These are phyloP conservation scores for Acephala macrosclerotiorum DNA, from an alignment of 2,329 filamentous ascomycete genomes.

Conservation along the genomic window DNA sequence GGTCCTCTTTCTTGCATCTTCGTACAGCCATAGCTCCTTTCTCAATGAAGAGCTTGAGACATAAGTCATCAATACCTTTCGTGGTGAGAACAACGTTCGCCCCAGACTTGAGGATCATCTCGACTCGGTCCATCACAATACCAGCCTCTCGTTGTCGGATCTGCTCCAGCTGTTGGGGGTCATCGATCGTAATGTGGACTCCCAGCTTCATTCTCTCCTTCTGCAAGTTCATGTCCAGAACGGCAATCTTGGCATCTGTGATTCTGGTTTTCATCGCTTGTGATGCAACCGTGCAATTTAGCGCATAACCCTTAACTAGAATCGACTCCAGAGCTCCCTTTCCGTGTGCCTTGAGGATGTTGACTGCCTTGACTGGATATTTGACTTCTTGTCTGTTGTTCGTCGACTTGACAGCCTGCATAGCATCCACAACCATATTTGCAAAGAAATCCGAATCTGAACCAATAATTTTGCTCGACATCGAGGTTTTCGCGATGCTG, in stretches of 20 bases:
- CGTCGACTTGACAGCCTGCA: slow-evolving; percentile 90
- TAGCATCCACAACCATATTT: slow-evolving; percentile 96
- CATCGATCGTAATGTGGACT: slow-evolving; percentile 97
- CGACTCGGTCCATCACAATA: slow-evolving; percentile 91
- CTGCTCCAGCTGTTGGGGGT: slow-evolving; percentile 96
- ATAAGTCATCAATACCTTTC: slow-evolving; percentile 97
- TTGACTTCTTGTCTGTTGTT: slow-evolving; percentile 92
- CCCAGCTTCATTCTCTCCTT: slow-evolving; percentile 99
- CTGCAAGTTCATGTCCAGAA: slow-evolving; percentile 96
- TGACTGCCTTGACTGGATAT: slow-evolving; percentile 99
- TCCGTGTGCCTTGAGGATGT: slow-evolving; percentile 97
- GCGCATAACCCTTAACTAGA: slow-evolving; percentile 92
- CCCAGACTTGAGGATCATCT: slow-evolving; percentile 97
- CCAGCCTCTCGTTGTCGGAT: slow-evolving; percentile 92
- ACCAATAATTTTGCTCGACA: slow-evolving; percentile 99
- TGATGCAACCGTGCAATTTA: slow-evolving; percentile 98
- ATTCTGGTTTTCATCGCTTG: slow-evolving; percentile 97
- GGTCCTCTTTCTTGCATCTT: slow-evolving; percentile 97
- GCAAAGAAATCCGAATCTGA: slow-evolving; percentile 96
- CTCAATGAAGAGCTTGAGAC: slow-evolving; percentile 93
- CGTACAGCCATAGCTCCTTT: slow-evolving; percentile 94
- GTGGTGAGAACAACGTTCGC: slow-evolving; percentile 97
- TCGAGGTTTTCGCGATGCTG: slow-evolving; percentile 97
- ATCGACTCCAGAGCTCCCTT: slow-evolving; percentile 90
- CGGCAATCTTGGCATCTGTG: slow-evolving; percentile 93